phyloP scores from a whole-genome alignment of 257 asterid species.

The Penstemon eatonii region DNA sequence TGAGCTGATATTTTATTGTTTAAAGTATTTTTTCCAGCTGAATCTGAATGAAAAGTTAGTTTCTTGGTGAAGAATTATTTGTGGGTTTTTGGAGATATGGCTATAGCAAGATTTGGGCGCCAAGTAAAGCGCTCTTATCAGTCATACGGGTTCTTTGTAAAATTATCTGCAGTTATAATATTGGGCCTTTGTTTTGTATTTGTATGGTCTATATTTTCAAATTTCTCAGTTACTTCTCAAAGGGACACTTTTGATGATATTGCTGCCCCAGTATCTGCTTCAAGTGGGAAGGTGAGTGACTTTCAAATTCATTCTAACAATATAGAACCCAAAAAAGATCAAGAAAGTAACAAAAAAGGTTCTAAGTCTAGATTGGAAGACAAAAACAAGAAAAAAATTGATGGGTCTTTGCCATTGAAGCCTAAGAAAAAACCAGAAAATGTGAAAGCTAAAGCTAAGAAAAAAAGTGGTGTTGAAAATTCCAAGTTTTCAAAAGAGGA shows the following conservation, averaged over 20 bases:
- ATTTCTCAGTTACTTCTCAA: constrained; percentile 68
- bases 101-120: constrained; percentile 77
- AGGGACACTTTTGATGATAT: constrained; percentile 86
- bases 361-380: constrained; percentile 41
- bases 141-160: constrained; percentile 70
- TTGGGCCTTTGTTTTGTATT: constrained; percentile 83
- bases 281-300: constrained; percentile 36
- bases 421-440: constrained; percentile 40
- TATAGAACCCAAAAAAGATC: constrained; percentile 37
- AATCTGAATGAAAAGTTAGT: constrained; percentile 25
- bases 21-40: constrained; percentile 13
- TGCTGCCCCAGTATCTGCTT: constrained; percentile 62
- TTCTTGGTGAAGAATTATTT: constrained; percentile 17
- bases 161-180: constrained; percentile 63
- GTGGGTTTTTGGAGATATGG: constrained; percentile 49
- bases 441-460: constrained; percentile 27
- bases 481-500: constrained; percentile 33
- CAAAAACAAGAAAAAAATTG: constrained; percentile 39
- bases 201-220: constrained; percentile 79
- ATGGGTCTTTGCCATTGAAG: constrained; percentile 51
- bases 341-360: constrained; percentile 33
- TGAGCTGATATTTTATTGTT: constrained; percentile 21
- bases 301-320: constrained; percentile 33
- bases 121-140: constrained; percentile 80
- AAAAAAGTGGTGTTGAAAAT: constrained; percentile 32